Conservation (phyloP, 768 basidiomycete species). For the Boletus barrowsii region DNA sequence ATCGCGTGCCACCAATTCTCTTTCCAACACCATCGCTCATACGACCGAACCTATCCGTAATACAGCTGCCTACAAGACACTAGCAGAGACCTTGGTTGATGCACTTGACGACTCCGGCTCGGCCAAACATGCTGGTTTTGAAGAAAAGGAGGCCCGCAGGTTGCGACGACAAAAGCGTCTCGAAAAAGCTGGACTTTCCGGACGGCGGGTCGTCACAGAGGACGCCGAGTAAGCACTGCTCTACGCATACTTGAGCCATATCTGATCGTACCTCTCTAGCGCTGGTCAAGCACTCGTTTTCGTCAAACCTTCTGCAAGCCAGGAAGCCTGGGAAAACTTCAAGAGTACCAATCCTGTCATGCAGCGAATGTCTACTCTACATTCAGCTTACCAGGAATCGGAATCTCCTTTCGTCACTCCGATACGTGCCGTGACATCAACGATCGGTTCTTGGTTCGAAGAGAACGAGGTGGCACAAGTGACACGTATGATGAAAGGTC, state of each 20-base stretch:
- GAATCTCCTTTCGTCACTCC: conserved; percentile 86
- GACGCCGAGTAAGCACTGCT: conserved; percentile 70
- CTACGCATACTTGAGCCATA: background rate
- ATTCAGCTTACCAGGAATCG: conserved; percentile 82
- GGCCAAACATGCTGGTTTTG: conserved; percentile 93
- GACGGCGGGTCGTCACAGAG: conserved; percentile 51
- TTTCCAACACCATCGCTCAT: conserved; percentile 80
- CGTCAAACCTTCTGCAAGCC: conserved; percentile 76
- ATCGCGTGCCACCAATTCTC: conserved; percentile 77
- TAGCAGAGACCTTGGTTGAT: conserved; percentile 86
- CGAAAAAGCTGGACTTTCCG: conserved; percentile 74
- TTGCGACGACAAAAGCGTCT: conserved; percentile 75
- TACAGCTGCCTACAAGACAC: conserved; percentile 88
- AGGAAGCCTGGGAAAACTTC: conserved; percentile 76
- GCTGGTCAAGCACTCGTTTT: conserved; percentile 85
- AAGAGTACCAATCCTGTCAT: conserved; percentile 81
- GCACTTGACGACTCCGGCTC: conserved; percentile 92
- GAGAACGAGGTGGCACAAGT: conserved; percentile 99
- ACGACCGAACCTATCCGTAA: conserved; percentile 97
- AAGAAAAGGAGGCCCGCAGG: conserved; percentile 89
- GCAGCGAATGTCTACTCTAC: conserved; percentile 53
- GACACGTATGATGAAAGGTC: conserved; percentile 75
- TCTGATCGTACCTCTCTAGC: conserved; percentile 38
- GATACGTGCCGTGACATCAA: conserved; percentile 78
- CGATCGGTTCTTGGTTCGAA: conserved; percentile 88